phyloP scores from a whole-genome alignment of 352 stramenopile species.

The Pelagophyceae sp. region DNA sequence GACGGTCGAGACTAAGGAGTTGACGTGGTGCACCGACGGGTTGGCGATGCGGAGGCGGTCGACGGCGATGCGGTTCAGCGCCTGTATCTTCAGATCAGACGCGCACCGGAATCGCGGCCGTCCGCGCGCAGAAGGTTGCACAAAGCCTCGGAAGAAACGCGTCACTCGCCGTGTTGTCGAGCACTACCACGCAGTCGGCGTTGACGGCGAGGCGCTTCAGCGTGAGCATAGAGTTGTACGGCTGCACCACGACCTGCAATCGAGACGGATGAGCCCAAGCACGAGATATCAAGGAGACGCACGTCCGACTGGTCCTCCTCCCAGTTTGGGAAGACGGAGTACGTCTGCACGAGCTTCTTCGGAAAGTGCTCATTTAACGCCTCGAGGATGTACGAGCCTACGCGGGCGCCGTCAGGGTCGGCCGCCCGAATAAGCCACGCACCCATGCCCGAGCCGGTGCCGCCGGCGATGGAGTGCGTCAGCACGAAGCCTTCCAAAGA shows the following conservation, averaged over 20 bases:
- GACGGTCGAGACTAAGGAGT: slow-evolving; percentile 95
- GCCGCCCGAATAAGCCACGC: background rate
- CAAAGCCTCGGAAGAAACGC: slow-evolving; percentile 21
- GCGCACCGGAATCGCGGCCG: no score
- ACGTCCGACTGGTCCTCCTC: slow-evolving; percentile 78
- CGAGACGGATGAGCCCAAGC: no score
- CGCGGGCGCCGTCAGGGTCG: background rate
- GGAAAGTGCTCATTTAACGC: slow-evolving; percentile 98
- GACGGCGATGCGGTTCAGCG: slow-evolving; percentile 57
- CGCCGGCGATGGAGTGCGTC: slow-evolving; percentile 96
- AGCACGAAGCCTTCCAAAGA: slow-evolving; percentile 87
- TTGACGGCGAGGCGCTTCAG: slow-evolving; percentile 96
- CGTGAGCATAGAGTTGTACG: slow-evolving; percentile 99
- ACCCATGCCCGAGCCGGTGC: slow-evolving; percentile 94
- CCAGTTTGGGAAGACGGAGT: slow-evolving; percentile 97
- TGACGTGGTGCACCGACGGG: slow-evolving; percentile 90
- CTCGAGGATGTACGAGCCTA: slow-evolving; percentile 92
- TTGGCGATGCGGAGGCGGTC: slow-evolving; percentile 89
- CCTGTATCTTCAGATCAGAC: no score
- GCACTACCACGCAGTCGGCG: slow-evolving; percentile 94
- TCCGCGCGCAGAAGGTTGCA: no score
- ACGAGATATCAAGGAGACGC: no score
- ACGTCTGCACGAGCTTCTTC: slow-evolving; percentile 99
- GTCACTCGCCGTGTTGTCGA: slow-evolving; percentile 99
- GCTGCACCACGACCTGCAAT: slow-evolving; percentile 98